Percentiles rank a stretch among this genome's conserved stretches.
These are phyloP conservation scores for Aspergillus eucalypticola DNA, from an alignment of 2,329 filamentous ascomycete genomes.

Conservation along the genomic window DNA sequence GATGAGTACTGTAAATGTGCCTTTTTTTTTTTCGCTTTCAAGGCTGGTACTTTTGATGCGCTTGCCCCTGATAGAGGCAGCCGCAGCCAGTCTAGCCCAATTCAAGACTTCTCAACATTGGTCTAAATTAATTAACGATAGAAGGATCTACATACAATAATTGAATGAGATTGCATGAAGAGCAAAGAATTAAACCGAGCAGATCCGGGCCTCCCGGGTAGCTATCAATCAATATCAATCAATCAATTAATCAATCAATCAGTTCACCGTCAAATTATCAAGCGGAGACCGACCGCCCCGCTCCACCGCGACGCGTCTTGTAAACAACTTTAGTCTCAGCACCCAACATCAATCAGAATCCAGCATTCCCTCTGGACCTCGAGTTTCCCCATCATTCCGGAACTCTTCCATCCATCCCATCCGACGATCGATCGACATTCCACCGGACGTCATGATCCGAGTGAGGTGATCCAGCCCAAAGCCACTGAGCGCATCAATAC, in stretches of 20 bases:
- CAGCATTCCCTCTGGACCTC: neutral
- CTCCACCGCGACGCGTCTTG: conserved; percentile 4
- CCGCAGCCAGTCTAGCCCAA: no score
- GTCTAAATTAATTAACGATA: no score
- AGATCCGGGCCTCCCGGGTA: no score
- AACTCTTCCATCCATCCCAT: neutral
- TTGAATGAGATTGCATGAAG: no score
- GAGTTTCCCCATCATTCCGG: neutral
- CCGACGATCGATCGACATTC: conserved; percentile 16
- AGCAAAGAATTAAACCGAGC: neutral
- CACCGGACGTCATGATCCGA: conserved; percentile 17
- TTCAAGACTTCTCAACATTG: no score
- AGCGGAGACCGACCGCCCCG: conserved; percentile 3
- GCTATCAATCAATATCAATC: no score
- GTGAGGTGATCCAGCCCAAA: conserved; percentile 16
- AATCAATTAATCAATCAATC: no score
- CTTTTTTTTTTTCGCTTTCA: no score
- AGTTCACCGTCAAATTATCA: neutral
- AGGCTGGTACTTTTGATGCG: no score
- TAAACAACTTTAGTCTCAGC: neutral
- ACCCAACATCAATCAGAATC: neutral
- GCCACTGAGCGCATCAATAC: neutral
- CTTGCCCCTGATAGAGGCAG: no score
- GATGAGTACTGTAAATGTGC: no score
- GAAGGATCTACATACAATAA: no score